These are phyloP conservation scores for Physcomitrium patens DNA, from an alignment of 225 moss, liverwort and hornwort genomes.

Conservation along the genomic window DNA sequence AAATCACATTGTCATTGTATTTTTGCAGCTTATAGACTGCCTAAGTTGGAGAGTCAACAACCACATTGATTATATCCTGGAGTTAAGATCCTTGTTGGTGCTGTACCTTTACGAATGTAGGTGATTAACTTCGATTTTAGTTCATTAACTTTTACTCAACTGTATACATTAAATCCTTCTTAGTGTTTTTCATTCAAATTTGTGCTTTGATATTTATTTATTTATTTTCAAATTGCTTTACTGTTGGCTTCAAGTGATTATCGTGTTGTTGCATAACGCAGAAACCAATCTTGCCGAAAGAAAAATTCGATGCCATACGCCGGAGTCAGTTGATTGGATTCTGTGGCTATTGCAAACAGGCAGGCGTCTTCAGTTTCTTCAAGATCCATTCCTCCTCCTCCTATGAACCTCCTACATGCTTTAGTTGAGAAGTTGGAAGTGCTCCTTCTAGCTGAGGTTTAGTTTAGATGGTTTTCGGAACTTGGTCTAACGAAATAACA, in stretches of 20 bases:
- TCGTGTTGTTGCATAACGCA: slow-evolving; percentile 22
- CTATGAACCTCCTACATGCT: background rate
- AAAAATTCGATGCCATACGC: slow-evolving; percentile 63
- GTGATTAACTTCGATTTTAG: background rate
- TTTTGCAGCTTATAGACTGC: slow-evolving; percentile 79
- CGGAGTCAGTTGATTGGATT: slow-evolving; percentile 81
- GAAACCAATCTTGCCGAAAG: slow-evolving; percentile 87
- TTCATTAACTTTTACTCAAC: background rate
- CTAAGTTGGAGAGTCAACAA: slow-evolving; percentile 85
- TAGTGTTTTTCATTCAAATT: background rate
- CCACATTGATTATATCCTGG: slow-evolving; percentile 82
- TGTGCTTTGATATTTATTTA: background rate
- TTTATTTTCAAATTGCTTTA: background rate
- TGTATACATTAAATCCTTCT: background rate
- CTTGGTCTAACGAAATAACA: background rate
- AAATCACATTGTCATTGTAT: background rate
- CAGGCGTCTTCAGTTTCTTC: slow-evolving; percentile 17
- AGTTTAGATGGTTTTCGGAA: background rate
- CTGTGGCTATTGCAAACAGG: slow-evolving; percentile 92
- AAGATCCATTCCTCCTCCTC: background rate
- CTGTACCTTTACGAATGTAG: background rate
- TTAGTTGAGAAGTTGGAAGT: background rate
- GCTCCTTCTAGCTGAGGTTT: background rate
- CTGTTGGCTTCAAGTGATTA: background rate
- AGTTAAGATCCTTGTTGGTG: slow-evolving; percentile 45